These are phyloP conservation scores for Malassezia caprae DNA, from an alignment of 1,284 basidiomycete genomes.

Conservation along the genomic window DNA sequence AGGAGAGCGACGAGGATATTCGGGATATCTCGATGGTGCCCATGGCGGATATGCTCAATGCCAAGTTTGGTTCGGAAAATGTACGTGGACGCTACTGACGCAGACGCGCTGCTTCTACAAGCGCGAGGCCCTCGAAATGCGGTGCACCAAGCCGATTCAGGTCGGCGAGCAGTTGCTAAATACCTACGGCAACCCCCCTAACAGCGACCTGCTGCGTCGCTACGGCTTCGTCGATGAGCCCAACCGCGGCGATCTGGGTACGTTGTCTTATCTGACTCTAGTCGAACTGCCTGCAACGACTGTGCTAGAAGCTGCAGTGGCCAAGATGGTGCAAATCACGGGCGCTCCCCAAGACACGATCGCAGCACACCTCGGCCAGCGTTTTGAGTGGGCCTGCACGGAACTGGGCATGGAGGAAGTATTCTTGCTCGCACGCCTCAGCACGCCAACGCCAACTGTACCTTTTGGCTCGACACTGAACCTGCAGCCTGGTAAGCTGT, in stretches of 20 bases:
- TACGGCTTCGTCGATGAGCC: conserved; percentile 88
- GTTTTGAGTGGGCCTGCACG: conserved; percentile 35
- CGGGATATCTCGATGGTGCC: conserved; percentile 84
- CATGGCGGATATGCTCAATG: conserved; percentile 72
- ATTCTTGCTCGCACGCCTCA: conserved; percentile 33
- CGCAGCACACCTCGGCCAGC: conserved; percentile 17
- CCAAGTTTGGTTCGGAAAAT: conserved; percentile 40
- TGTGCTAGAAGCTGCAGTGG: conserved; percentile 53
- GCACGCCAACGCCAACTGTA: conserved; percentile 21
- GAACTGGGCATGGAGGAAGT: conserved; percentile 38
- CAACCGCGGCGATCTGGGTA: conserved; percentile 67
- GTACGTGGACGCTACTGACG: conserved; percentile 51
- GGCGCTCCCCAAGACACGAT: conserved; percentile 2
- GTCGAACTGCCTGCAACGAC: conserved; percentile 73
- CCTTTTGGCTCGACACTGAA: conserved; percentile 22
- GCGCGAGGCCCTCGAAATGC: conserved; percentile 64
- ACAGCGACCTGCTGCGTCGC: conserved; percentile 81
- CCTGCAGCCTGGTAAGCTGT: conserved; percentile 15
- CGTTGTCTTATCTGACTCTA: neutral
- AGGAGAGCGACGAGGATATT: conserved; percentile 45
- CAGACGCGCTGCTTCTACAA: conserved; percentile 80
- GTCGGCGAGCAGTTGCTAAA: conserved; percentile 81
- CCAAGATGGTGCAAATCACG: conserved; percentile 1
- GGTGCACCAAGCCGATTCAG: conserved; percentile 64
- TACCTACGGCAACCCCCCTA: conserved; percentile 88